Evolutionary conservation across 1,139 yeast species (phyloP).

Genomic region (Lodderomyces pseudojiufengensis): DNA sequence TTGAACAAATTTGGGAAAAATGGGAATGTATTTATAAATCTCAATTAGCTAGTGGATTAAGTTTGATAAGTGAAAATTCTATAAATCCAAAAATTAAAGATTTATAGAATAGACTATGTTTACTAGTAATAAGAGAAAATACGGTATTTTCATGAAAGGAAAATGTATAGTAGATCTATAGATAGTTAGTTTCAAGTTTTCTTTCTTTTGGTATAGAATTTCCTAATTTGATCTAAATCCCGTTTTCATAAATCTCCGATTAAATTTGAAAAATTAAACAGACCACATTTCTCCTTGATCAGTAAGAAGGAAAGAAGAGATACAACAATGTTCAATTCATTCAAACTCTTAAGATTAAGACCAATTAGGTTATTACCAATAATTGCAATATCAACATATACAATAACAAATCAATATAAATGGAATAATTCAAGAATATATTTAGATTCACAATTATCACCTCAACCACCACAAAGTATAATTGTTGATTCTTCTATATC

Average conservation of each 20-base stretch:
- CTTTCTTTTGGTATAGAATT: too few species aligned
- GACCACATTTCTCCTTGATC: too few species aligned
- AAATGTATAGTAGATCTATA: too few species aligned
- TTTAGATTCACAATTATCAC: conserved; percentile 6
- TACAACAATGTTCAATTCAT: conserved; percentile 1
- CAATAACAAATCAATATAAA: conserved; percentile 1
- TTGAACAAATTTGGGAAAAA: conserved; percentile 30
- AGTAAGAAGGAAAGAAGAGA: too few species aligned
- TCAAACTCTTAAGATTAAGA: conserved; percentile 3
- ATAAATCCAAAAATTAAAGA: conserved; percentile 11
- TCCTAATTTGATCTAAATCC: too few species aligned
- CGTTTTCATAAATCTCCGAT: too few species aligned
- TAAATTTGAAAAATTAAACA: too few species aligned
- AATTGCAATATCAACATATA: conserved; percentile 8
- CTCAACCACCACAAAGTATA: conserved; percentile 16
- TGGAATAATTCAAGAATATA: conserved; percentile 3
- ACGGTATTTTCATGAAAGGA: too few species aligned
- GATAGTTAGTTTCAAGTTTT: too few species aligned
- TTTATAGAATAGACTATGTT: too few species aligned
- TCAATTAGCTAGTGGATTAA: conserved; percentile 53
- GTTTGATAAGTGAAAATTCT: conserved; percentile 33
- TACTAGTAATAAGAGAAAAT: background rate
- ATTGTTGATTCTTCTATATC: conserved; percentile 49
- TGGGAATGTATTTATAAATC: conserved; percentile 42
- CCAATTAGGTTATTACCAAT: conserved; percentile 6